These are phyloP conservation scores for Penicillium sp. DNA, from an alignment of 2,329 filamentous ascomycete genomes.

Conservation along the genomic window DNA sequence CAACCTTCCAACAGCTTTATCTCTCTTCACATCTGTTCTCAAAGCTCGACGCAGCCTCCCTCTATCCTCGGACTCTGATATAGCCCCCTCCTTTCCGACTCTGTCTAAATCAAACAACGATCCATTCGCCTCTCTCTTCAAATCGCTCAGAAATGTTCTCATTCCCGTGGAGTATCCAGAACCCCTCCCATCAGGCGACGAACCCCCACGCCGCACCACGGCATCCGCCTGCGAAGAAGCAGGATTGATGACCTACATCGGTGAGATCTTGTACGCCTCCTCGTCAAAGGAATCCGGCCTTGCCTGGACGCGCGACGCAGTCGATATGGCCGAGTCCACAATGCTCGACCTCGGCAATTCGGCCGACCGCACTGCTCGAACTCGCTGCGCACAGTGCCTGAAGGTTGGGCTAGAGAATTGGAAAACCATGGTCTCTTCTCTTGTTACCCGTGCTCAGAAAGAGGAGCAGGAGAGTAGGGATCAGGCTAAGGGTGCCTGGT, in stretches of 20 bases:
- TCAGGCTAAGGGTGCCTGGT: conserved; percentile 36
- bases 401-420: conserved; percentile 75
- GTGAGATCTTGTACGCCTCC: conserved; percentile 82
- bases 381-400: conserved; percentile 74
- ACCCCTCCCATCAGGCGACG: conserved; percentile 67
- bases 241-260: conserved; percentile 82
- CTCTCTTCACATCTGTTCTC: conserved; percentile 81
- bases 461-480: conserved; percentile 37
- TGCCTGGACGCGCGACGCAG: conserved; percentile 85
- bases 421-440: conserved; percentile 70
- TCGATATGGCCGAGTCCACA: conserved; percentile 73
- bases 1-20: conserved; percentile 67
- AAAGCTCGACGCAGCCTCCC: conserved; percentile 66
- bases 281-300: conserved; percentile 68
- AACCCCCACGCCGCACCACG: conserved; percentile 62
- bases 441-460: conserved; percentile 49
- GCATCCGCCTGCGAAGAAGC: conserved; percentile 78
- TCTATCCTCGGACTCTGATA: conserved; percentile 35
- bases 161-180: conserved; percentile 65
- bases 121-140: conserved; percentile 36
- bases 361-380: conserved; percentile 43
- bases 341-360: conserved; percentile 36
- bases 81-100: conserved; percentile 26
- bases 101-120: conserved; percentile 23
- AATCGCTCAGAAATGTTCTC: conserved; percentile 42